Conservation (phyloP, 495 filamentous ascomycete genomes). For the Trichoderma orchidacearum region DNA sequence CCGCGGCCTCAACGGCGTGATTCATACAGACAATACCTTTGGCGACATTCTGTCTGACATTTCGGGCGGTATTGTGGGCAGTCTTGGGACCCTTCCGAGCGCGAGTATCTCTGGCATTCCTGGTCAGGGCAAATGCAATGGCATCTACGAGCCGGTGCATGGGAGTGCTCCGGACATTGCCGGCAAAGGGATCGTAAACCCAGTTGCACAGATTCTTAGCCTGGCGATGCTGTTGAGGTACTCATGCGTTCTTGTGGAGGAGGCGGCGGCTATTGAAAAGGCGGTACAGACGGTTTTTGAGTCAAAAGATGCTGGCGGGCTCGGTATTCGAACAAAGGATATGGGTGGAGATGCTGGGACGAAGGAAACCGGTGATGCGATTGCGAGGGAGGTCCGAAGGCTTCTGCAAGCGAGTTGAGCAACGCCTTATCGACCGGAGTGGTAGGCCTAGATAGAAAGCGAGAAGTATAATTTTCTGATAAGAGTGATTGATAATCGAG, state of each 20-base stretch:
- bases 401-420: background rate
- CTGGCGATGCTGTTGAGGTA: constrained; percentile 45
- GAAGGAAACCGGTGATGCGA: constrained; percentile 36
- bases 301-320: constrained; percentile 23
- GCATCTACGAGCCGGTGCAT: constrained; percentile 20
- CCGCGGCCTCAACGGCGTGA: constrained; percentile 31
- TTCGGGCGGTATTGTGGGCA: constrained; percentile 33
- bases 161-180: constrained; percentile 28
- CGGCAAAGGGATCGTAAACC: constrained; percentile 21
- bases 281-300: constrained; percentile 37
- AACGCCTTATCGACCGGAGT: background rate
- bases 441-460: background rate
- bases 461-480: too few species aligned
- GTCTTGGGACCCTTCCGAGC: constrained; percentile 33
- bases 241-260: constrained; percentile 33
- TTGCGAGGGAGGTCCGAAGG: background rate
- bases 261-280: constrained; percentile 36
- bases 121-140: constrained; percentile 32
- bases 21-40: constrained; percentile 38
- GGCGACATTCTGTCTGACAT: constrained; percentile 40
- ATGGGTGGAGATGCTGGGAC: constrained; percentile 40
- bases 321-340: constrained; percentile 34
- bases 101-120: constrained; percentile 37
- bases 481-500: too few species aligned
- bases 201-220: constrained; percentile 15